phyloP scores from a whole-genome alignment of 495 filamentous ascomycete species.

The Articulospora tetracladia region DNA sequence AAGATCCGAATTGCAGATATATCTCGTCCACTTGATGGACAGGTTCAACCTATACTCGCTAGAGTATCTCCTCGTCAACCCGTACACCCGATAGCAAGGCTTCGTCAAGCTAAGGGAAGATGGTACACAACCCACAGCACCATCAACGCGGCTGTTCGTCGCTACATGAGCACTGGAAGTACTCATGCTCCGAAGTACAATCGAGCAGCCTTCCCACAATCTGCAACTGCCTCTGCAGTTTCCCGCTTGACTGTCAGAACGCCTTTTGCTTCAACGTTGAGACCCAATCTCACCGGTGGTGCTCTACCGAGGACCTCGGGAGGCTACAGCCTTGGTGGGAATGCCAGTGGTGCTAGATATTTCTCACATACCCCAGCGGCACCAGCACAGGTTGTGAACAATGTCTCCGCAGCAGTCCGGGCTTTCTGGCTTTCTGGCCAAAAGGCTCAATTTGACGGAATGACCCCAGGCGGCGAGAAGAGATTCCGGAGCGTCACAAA shows the following conservation, averaged over 20 bases:
- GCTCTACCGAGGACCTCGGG: slow-evolving; percentile 79
- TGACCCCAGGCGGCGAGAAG: slow-evolving; percentile 67
- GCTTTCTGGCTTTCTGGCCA: slow-evolving; percentile 87
- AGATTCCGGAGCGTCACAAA: slow-evolving; percentile 66
- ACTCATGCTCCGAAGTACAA: slow-evolving; percentile 43
- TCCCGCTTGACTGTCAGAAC: slow-evolving; percentile 64
- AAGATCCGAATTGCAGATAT: slow-evolving; percentile 56
- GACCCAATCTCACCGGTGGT: slow-evolving; percentile 89
- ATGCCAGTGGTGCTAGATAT: slow-evolving; percentile 70
- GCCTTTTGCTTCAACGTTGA: slow-evolving; percentile 86
- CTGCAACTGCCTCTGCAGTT: slow-evolving; percentile 62
- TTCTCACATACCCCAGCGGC: slow-evolving; percentile 86
- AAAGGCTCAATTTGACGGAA: slow-evolving; percentile 78
- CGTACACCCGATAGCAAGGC: slow-evolving; percentile 64
- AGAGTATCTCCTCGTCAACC: slow-evolving; percentile 59
- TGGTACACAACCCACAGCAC: slow-evolving; percentile 69
- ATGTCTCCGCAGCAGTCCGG: slow-evolving; percentile 85
- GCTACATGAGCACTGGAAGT: slow-evolving; percentile 55
- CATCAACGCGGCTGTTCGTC: slow-evolving; percentile 50
- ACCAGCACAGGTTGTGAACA: slow-evolving; percentile 87
- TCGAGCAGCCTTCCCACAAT: slow-evolving; percentile 60
- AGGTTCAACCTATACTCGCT: slow-evolving; percentile 46
- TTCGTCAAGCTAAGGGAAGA: slow-evolving; percentile 66
- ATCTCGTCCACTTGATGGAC: slow-evolving; percentile 40
- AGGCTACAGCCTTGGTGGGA: slow-evolving; percentile 72